A percentile compares a stretch with the other conserved stretches of the same genome.
Conservation (phyloP, 192 early-diverging fungal genomes). For the Funneliformis geosporum region DNA sequence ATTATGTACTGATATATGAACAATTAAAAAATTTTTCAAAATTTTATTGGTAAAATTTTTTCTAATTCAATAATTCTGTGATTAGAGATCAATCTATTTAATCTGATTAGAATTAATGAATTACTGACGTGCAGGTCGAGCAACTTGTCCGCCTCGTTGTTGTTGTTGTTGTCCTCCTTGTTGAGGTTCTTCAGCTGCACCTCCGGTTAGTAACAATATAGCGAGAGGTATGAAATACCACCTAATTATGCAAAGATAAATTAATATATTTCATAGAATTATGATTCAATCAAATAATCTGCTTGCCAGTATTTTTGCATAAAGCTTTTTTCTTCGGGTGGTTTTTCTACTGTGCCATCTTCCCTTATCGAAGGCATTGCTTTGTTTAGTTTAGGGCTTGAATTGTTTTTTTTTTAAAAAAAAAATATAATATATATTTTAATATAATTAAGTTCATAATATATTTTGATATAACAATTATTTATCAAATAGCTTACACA, state of each 20-base stretch:
- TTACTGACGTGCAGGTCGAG: slow-evolving; percentile 7
- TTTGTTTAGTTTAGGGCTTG: slow-evolving; percentile 26
- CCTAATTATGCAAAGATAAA: background rate
- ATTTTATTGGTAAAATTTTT: background rate
- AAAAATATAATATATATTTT: background rate
- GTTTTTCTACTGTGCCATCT: slow-evolving; percentile 28
- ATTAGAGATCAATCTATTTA: background rate
- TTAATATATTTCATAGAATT: background rate
- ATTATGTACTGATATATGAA: too few relatives aligned
- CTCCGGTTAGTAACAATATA: slow-evolving; percentile 1
- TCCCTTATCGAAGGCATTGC: background rate
- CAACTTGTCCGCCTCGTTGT: background rate
- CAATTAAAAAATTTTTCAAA: too few relatives aligned
- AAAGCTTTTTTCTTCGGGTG: slow-evolving; percentile 30
- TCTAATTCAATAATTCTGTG: background rate
- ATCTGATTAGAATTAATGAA: background rate
- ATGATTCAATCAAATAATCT: background rate
- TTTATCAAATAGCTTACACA: background rate
- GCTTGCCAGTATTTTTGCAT: slow-evolving; percentile 33
- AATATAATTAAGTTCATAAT: background rate
- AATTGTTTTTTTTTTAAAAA: background rate
- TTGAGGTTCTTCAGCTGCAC: background rate
- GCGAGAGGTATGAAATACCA: slow-evolving; percentile 3
- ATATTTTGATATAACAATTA: background rate
- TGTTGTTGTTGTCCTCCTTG: slow-evolving; percentile 14